Evolutionary conservation across 1,284 basidiomycete genomes (phyloP).

Genomic region (Melanopsichium pennsylvanicum): DNA sequence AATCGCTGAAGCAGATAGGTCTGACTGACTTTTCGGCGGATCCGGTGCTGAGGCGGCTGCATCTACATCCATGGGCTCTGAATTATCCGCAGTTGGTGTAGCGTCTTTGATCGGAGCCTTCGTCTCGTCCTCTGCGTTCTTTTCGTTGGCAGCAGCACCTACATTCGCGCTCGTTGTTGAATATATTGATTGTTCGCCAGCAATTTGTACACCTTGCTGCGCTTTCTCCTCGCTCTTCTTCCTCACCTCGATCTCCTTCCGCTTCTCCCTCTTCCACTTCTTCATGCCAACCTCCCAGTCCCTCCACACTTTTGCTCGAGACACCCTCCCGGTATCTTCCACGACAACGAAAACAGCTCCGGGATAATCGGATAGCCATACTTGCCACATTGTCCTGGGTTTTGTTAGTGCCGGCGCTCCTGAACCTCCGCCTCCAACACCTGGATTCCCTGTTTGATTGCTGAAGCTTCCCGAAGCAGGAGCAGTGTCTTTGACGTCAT

Average conservation of each 20-base stretch:
- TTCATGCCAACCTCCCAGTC: conserved; percentile 40
- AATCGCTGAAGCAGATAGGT: neutral
- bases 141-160: neutral
- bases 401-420: conserved; percentile 38
- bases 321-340: conserved; percentile 45
- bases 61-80: conserved; percentile 35
- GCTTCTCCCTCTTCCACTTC: conserved; percentile 36
- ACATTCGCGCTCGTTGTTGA: neutral
- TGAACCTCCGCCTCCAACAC: conserved; percentile 4
- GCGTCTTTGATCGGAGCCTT: neutral
- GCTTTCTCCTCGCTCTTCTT: conserved; percentile 5
- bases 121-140: neutral
- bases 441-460: neutral
- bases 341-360: conserved; percentile 47
- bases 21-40: neutral
- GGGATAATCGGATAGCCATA: conserved; percentile 41
- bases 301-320: conserved; percentile 38
- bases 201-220: neutral
- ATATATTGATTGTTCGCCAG: neutral
- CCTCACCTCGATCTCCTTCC: conserved; percentile 18
- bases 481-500: neutral
- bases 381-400: conserved; percentile 49
- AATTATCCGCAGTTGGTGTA: neutral
- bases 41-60: neutral
- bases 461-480: conserved; percentile 1